These are phyloP conservation scores for Eimeria mitis DNA, from an alignment of 169 alveolate species.

Conservation along the genomic window DNA sequence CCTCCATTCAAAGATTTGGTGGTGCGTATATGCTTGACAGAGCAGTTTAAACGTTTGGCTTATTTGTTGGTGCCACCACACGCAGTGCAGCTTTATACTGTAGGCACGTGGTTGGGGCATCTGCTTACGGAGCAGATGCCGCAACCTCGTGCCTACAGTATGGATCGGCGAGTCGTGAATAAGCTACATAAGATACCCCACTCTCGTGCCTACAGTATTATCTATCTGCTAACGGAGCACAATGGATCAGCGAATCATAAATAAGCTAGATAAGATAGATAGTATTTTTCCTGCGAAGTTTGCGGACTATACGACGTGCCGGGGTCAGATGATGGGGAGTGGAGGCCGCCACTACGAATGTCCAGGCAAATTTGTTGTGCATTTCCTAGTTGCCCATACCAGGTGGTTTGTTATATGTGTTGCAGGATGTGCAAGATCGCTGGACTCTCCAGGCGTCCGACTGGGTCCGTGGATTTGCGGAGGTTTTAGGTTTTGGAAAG, in stretches of 20 bases:
- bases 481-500: conserved; percentile 18
- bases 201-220: no score
- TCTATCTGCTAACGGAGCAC: no score
- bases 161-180: neutral
- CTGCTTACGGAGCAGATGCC: neutral
- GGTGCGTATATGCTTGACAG: neutral
- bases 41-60: neutral
- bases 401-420: neutral
- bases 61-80: neutral
- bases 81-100: neutral
- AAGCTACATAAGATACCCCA: no score
- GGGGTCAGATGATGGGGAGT: neutral
- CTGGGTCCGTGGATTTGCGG: conserved; percentile 68
- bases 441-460: conserved; percentile 67
- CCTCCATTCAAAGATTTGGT: conserved; percentile 55
- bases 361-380: neutral
- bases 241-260: no score
- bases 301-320: neutral
- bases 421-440: conserved; percentile 72
- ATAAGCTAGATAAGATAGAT: neutral
- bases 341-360: neutral
- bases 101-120: neutral
- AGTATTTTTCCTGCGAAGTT: neutral
- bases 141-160: neutral
- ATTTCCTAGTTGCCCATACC: neutral